Evolutionary conservation across 805 yeast species (phyloP), one percentile per base, ranked within the genome.

Genomic region (Candida nemodendra): DNA sequence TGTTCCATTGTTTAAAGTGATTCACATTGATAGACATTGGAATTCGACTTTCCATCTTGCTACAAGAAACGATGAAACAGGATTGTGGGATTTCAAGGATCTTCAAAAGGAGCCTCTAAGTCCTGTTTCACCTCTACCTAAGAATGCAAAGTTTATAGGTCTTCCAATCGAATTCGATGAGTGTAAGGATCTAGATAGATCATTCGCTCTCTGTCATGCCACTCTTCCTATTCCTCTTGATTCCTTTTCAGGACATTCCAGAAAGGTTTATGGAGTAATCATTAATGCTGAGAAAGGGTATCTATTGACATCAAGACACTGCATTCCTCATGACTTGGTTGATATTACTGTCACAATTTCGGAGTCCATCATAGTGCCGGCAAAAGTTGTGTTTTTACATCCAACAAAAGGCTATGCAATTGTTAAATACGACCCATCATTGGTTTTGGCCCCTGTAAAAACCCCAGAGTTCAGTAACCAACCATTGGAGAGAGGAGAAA

Each of bases 391-490:
- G 16, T 90, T 88, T 51, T 65, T 87, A 53, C 96, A 89, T 57
- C 96, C 97, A 23, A 78, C 86, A 25, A 86, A 83, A 50, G 89
- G 89, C 50, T 89, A 84, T 60, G 89, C 95, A 1, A 77, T 89
- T 39, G 69, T 90, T 18, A 77, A 85, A 57, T 90, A 87, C 59
- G 95, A 90, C 56, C 88, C 96, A 7, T 53, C 68, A 4, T 64
- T 87, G 34, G 82, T 90, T 12, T 58, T 73, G 16, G 90, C 95
- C 2, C 84, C 83, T 28, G 76, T 87, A 7, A 63, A 67, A 30
- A 74, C 95, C 2, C 93, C 95, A 4, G 68, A 68, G 38, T 74
- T 87, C 47, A 66, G 82, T 31, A 48, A 62, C 5, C 57, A 48
- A 5, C 80, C 84, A 23, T 67, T 88, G 51, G 68, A 74, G 44